Conservation (phyloP, 1,139 yeast species). For the Suhomyces atakaporum region DNA sequence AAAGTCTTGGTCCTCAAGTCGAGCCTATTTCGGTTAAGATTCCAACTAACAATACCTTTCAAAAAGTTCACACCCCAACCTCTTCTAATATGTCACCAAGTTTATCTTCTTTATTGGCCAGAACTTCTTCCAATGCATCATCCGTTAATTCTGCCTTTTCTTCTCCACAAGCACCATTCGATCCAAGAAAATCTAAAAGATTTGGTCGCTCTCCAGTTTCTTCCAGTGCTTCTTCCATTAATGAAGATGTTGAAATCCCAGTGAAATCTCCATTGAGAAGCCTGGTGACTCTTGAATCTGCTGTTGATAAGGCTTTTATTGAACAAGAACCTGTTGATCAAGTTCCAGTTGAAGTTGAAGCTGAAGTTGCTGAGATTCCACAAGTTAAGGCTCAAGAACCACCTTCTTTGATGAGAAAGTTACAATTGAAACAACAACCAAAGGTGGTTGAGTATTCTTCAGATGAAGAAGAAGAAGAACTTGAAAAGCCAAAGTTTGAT, state of each 20-base stretch:
- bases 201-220: constrained; percentile 17
- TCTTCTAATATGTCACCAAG: constrained; percentile 18
- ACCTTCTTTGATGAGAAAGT: constrained; percentile 16
- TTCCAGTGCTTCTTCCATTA: constrained; percentile 17
- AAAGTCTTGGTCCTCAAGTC: constrained; percentile 22
- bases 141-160: constrained; percentile 15
- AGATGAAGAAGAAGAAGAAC: constrained; percentile 13
- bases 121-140: constrained; percentile 15
- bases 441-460: constrained; percentile 9
- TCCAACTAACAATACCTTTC: constrained; percentile 23
- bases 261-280: constrained; percentile 19
- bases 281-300: constrained; percentile 9
- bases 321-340: constrained; percentile 11
- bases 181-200: constrained; percentile 25
- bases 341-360: constrained; percentile 4
- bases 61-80: constrained; percentile 13
- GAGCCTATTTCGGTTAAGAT: constrained; percentile 32
- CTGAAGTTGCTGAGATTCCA: constrained; percentile 7
- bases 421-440: constrained; percentile 14
- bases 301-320: constrained; percentile 11
- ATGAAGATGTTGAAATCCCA: constrained; percentile 17
- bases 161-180: constrained; percentile 22
- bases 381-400: constrained; percentile 9
- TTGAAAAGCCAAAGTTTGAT: constrained; percentile 17
- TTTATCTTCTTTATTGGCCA: constrained; percentile 17